Conservation (phyloP, 2,329 filamentous ascomycete genomes). For the Chaetomiaceae sp. region DNA sequence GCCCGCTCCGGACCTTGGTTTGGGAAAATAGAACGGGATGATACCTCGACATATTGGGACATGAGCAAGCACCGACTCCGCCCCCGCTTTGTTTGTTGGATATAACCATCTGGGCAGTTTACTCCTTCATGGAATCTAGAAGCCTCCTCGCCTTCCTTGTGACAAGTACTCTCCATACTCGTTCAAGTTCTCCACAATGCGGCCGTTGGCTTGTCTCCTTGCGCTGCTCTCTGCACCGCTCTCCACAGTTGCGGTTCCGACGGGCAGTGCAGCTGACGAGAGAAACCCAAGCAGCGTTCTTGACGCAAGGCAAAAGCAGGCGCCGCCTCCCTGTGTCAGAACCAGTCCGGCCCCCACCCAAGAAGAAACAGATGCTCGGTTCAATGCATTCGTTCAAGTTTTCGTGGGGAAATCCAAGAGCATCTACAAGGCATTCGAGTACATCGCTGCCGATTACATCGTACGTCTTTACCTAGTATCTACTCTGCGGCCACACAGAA, state of each 20-base stretch:
- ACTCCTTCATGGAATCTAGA: background rate
- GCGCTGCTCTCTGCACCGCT: constrained; percentile 5
- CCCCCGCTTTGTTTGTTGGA: background rate
- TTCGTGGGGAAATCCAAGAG: constrained; percentile 20
- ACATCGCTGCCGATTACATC: constrained; percentile 19
- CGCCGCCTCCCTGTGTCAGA: constrained; percentile 17
- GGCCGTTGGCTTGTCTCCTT: background rate
- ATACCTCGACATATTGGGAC: constrained; percentile 16
- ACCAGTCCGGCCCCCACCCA: constrained; percentile 11
- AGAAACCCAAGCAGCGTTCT: background rate
- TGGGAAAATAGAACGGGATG: constrained; percentile 18
- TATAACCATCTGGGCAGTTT: constrained; percentile 4
- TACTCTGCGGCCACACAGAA: too few species aligned
- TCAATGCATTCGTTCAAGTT: constrained; percentile 15
- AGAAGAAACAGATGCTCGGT: constrained; percentile 13
- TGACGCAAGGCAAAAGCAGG: background rate
- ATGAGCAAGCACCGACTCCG: background rate
- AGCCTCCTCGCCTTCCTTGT: background rate
- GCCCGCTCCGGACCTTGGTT: background rate
- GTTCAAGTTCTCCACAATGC: too few species aligned
- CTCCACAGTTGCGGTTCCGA: constrained; percentile 2
- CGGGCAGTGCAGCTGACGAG: background rate
- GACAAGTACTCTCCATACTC: too few species aligned
- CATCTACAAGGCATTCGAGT: constrained; percentile 19
- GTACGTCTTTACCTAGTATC: constrained; percentile 3